These are phyloP conservation scores for Cutaneotrichosporon cavernicola DNA, from an alignment of 1,284 basidiomycete genomes.

Conservation along the genomic window DNA sequence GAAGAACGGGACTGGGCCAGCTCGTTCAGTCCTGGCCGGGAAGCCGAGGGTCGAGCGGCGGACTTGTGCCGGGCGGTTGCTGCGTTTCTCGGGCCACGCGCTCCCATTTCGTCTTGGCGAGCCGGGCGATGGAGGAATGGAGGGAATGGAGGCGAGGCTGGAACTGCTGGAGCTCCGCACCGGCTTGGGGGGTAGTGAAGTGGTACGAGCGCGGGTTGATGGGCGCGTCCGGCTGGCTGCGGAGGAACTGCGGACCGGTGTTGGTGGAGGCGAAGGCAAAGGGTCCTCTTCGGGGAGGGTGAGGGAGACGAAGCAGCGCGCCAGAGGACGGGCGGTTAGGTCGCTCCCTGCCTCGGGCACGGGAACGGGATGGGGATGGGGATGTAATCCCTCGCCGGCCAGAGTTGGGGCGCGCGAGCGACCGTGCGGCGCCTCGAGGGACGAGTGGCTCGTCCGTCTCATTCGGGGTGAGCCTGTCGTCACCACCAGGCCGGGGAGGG, in stretches of 20 bases:
- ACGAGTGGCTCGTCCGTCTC: conserved; percentile 16
- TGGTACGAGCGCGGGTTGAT: conserved; percentile 11
- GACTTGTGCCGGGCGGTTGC: conserved; percentile 1
- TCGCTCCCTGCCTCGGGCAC: conserved; percentile 19
- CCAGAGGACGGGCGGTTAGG: conserved; percentile 26
- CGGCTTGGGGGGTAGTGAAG: conserved; percentile 18
- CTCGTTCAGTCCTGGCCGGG: neutral
- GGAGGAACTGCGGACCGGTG: neutral
- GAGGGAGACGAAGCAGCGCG: conserved; percentile 41
- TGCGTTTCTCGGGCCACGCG: neutral
- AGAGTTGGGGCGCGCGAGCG: conserved; percentile 41
- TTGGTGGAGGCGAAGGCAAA: neutral
- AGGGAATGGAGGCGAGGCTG: neutral
- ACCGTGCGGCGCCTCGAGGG: conserved; percentile 15
- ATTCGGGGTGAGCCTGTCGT: conserved; percentile 12
- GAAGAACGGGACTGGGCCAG: conserved; percentile 44
- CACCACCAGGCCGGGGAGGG: conserved; percentile 17
- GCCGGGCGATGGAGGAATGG: neutral
- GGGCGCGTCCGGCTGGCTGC: neutral
- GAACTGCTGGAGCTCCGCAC: conserved; percentile 1
- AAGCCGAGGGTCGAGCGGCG: conserved; percentile 22
- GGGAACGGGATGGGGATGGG: conserved; percentile 1
- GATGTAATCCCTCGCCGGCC: conserved; percentile 40
- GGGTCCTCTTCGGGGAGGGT: conserved; percentile 21
- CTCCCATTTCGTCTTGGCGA: conserved; percentile 11